Percentiles rank a stretch among this genome's conserved stretches.
Conservation (phyloP, 2,329 filamentous ascomycete species). For the Plenodomus biglobosus region DNA sequence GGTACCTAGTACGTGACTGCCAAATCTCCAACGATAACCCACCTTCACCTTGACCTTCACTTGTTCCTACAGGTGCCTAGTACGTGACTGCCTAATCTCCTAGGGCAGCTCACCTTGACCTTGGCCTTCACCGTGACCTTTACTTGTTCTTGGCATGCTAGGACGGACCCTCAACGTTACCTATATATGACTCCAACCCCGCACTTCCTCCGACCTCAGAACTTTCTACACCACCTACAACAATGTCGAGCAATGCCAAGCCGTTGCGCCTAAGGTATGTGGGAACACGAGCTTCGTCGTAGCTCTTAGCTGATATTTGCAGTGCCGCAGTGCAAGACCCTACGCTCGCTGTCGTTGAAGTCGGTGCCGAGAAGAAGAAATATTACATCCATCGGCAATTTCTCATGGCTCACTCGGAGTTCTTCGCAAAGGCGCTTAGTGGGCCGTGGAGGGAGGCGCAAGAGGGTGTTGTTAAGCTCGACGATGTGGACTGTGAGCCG, state of each 20-base stretch:
- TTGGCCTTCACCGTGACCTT: too few species aligned
- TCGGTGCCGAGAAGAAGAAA: constrained; percentile 6
- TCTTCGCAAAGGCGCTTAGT: constrained; percentile 17
- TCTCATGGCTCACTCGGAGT: constrained; percentile 16
- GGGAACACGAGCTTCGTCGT: too few species aligned
- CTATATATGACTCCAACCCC: background rate
- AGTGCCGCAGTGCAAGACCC: background rate
- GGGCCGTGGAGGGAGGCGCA: constrained; percentile 15
- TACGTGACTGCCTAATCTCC: too few species aligned
- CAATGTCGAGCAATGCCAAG: background rate
- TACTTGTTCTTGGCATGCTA: too few species aligned
- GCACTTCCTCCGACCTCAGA: background rate
- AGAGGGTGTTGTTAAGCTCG: constrained; percentile 7
- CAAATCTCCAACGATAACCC: too few species aligned
- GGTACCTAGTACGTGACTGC: too few species aligned
- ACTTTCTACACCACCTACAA: too few species aligned
- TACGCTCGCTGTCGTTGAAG: background rate
- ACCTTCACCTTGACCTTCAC: too few species aligned
- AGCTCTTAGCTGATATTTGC: background rate
- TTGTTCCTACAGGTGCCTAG: too few species aligned
- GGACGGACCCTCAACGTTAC: too few species aligned
- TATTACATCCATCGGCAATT: constrained; percentile 13
- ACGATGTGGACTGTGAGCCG: constrained; percentile 7
- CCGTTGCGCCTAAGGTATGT: background rate
- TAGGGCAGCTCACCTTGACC: too few species aligned